Base-by-base conservation (phyloP, 495 filamentous ascomycete species). In the Penicillium macrosclerotiorum region DNA sequence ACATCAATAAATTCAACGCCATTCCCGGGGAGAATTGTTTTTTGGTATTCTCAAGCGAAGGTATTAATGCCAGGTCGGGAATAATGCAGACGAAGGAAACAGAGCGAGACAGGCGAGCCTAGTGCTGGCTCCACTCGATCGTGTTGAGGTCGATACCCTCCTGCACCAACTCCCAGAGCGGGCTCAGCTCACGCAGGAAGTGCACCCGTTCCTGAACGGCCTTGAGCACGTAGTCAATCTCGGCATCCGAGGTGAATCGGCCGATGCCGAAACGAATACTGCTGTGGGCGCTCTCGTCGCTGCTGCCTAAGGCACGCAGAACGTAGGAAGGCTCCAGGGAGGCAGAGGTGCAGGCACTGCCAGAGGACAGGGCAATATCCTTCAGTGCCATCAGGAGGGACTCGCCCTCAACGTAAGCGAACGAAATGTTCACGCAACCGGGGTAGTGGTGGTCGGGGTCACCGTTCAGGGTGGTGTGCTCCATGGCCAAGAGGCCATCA, bases 181-280 rank as follows among this genome's bases (percentile, higher is more conserved):
- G 93, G 64, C 90, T 96, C 62, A 99, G 75, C 75, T 98, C 93
- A 55, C 93, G 79, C 59, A 98, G 76, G 75, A 97, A 96, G 12
- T 79, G 82, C 26, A 98, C 93, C 32, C 93, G 80, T 54, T 90
- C 89, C 62, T 75, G 79, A 13, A 97, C 93, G 1, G 93, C 93
- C 73, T 96, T 95, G 41, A 98, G 71, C 20, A 98, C 93, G 58
- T 98, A 98, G 67, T 98, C 93, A 40, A 98, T 94, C 75, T 98
- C 93, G 25, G 74, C 74, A 60, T 96, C 92, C 0, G 92, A 92
- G 4, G 94, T 97, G 69, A 97, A 98, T 23, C 93, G 84, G 8
- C 93, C 93, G 62, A 98, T 98, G 34, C 93, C 93, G 52, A 98
- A 98, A 26, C 93, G 81, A 60, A 98, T 97, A 73, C 89, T 95